A percentile compares a stretch with the other conserved stretches of the same genome.
Evolutionary conservation across 495 filamentous ascomycete species (phyloP).

Genomic region (Hypomontagnella monticulosa): DNA sequence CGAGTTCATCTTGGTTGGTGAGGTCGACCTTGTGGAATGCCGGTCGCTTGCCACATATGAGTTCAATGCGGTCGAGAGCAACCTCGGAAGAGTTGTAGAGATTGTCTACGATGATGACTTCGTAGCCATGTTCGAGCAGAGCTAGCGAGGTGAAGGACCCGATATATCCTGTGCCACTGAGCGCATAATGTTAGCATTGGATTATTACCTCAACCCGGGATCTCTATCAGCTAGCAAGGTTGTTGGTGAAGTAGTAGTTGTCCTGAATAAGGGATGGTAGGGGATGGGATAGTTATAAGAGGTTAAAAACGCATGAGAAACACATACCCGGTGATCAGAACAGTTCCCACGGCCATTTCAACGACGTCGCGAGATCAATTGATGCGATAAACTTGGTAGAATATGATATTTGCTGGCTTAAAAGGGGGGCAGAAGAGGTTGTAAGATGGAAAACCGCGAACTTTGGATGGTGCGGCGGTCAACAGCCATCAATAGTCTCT

Average conservation of each 20-base stretch:
- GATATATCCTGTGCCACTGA: conserved; percentile 97
- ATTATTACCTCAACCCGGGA: neutral
- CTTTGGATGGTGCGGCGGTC: conserved; percentile 36
- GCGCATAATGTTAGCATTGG: conserved; percentile 19
- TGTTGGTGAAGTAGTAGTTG: too few relatives aligned
- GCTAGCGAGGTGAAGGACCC: conserved; percentile 95
- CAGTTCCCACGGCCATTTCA: conserved; percentile 82
- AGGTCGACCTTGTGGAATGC: conserved; percentile 87
- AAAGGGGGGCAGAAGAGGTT: conserved; percentile 1
- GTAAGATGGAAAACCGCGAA: conserved; percentile 26
- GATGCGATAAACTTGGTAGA: conserved; percentile 6
- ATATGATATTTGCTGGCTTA: conserved; percentile 1
- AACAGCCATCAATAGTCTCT: conserved; percentile 36
- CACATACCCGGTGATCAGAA: conserved; percentile 90
- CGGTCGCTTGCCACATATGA: conserved; percentile 89
- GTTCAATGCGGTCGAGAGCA: conserved; percentile 89
- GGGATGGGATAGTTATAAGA: neutral
- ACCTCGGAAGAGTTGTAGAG: conserved; percentile 95
- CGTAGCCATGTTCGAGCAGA: conserved; percentile 91
- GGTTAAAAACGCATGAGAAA: neutral
- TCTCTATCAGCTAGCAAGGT: too few relatives aligned
- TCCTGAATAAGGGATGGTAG: too few relatives aligned
- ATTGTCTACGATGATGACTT: conserved; percentile 95
- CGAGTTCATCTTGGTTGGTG: conserved; percentile 81
- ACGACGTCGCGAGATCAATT: conserved; percentile 20